Percentiles rank a stretch among this genome's conserved stretches.
phyloP scores from a whole-genome alignment of 1,139 yeast genomes.

The Debaryomyces singareniensis region DNA sequence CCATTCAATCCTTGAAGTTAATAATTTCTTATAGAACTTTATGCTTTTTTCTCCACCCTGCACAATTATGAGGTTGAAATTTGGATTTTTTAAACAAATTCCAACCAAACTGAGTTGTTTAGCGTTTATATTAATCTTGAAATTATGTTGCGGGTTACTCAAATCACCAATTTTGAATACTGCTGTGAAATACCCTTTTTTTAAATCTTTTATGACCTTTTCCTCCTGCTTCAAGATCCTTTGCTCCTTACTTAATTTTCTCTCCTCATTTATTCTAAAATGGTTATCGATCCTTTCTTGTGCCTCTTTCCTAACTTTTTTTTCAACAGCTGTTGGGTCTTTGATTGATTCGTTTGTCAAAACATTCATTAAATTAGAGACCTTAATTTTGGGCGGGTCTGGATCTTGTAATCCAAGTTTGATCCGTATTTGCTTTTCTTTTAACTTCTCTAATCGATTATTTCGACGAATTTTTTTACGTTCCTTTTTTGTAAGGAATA shows the following conservation, averaged over 20 bases:
- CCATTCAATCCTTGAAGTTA: constrained; percentile 69
- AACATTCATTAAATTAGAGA: constrained; percentile 79
- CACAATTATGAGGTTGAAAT: constrained; percentile 56
- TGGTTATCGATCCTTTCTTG: constrained; percentile 59
- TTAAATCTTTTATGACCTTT: constrained; percentile 39
- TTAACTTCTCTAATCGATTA: constrained; percentile 55
- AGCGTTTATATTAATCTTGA: constrained; percentile 74
- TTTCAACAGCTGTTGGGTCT: constrained; percentile 87
- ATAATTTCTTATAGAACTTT: constrained; percentile 54
- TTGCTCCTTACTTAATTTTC: constrained; percentile 59
- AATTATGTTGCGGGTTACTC: constrained; percentile 60
- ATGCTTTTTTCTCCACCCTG: constrained; percentile 67
- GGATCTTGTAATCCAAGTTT: constrained; percentile 79
- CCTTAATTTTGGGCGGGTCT: constrained; percentile 83
- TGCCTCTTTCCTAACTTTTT: constrained; percentile 62
- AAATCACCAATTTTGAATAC: constrained; percentile 55
- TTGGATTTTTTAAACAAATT: constrained; percentile 33
- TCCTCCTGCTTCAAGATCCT: constrained; percentile 41
- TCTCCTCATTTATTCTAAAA: constrained; percentile 49
- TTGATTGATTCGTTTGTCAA: constrained; percentile 79
- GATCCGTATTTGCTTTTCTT: constrained; percentile 72
- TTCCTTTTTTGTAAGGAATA: constrained; percentile 73
- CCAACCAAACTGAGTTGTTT: constrained; percentile 66
- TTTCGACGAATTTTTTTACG: constrained; percentile 67
- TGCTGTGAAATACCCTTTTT: constrained; percentile 46